Evolutionary conservation across 2,329 filamentous ascomycete genomes (phyloP).

Genomic region (Pezicula rhizophila): DNA sequence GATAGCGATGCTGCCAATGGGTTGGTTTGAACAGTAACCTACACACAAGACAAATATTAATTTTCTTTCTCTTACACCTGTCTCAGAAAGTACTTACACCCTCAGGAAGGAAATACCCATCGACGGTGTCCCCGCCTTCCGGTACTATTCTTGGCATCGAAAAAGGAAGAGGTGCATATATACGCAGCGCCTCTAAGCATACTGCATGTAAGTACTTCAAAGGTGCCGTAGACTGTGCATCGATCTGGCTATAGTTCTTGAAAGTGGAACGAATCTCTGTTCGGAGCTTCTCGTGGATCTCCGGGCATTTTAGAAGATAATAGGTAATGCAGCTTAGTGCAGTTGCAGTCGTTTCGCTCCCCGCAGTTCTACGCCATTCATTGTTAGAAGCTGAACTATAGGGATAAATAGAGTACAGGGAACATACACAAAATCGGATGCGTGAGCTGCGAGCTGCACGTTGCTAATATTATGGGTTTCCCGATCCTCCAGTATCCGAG

Average conservation of each 20-base stretch:
- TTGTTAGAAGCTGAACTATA: neutral
- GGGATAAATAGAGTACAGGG: neutral
- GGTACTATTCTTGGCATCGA: neutral
- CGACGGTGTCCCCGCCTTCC: neutral
- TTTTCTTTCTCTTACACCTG: too few species aligned
- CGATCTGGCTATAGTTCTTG: neutral
- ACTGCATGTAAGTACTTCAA: slow-evolving; percentile 7
- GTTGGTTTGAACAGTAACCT: too few species aligned
- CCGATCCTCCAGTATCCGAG: neutral
- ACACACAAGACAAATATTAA: too few species aligned
- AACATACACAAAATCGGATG: slow-evolving; percentile 18
- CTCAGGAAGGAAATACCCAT: slow-evolving; percentile 1
- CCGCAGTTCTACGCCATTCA: slow-evolving; percentile 1
- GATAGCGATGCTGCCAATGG: too few species aligned
- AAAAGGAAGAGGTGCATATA: slow-evolving; percentile 10
- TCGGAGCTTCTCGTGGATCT: slow-evolving; percentile 50
- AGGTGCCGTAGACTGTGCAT: neutral
- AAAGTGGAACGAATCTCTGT: slow-evolving; percentile 46
- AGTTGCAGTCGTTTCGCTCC: slow-evolving; percentile 28
- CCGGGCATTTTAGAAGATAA: slow-evolving; percentile 51
- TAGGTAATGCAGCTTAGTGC: slow-evolving; percentile 18
- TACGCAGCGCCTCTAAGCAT: slow-evolving; percentile 11
- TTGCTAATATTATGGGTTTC: neutral
- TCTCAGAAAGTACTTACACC: slow-evolving; percentile 4
- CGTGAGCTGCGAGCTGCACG: slow-evolving; percentile 21